phyloP scores from a whole-genome alignment of 176 grass and related monocot species.

The Triticum turgidum region DNA sequence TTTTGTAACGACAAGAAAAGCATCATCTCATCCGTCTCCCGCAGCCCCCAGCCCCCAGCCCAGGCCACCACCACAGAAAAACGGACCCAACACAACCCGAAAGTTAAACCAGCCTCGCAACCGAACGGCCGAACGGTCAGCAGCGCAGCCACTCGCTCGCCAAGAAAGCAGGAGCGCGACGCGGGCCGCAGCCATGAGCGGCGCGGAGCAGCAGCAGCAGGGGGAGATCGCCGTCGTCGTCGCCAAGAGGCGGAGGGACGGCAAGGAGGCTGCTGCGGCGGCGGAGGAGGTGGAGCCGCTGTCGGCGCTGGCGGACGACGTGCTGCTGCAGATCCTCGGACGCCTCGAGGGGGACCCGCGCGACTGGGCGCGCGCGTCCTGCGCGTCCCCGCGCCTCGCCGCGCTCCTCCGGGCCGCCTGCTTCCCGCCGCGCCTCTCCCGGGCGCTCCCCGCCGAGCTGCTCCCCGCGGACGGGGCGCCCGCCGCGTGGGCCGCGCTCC shows the following conservation, averaged over 20 bases:
- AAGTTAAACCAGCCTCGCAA: not conserved
- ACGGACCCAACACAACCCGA: not conserved
- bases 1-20: not conserved
- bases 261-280: not conserved
- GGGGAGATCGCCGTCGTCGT: not conserved
- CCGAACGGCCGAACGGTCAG: not conserved
- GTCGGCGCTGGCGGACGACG: constrained; percentile 60
- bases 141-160: not conserved
- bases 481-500: constrained; percentile 48
- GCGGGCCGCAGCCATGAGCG: constrained; percentile 18
- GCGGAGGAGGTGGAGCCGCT: not conserved
- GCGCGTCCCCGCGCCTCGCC: constrained; percentile 66
- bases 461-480: constrained; percentile 29
- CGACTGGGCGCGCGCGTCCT: constrained; percentile 67
- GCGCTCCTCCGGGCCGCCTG: constrained; percentile 48
- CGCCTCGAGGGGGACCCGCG: constrained; percentile 66
- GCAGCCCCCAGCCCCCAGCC: not conserved
- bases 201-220: not conserved
- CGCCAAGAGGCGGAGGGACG: not conserved
- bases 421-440: constrained; percentile 49
- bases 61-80: constrained; percentile 30
- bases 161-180: not conserved
- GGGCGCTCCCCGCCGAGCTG: constrained; percentile 58
- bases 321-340: constrained; percentile 76
- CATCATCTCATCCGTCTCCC: not conserved